Evolutionary conservation across 2,329 filamentous ascomycete species (phyloP).

Genomic region (Eutypella sp.): DNA sequence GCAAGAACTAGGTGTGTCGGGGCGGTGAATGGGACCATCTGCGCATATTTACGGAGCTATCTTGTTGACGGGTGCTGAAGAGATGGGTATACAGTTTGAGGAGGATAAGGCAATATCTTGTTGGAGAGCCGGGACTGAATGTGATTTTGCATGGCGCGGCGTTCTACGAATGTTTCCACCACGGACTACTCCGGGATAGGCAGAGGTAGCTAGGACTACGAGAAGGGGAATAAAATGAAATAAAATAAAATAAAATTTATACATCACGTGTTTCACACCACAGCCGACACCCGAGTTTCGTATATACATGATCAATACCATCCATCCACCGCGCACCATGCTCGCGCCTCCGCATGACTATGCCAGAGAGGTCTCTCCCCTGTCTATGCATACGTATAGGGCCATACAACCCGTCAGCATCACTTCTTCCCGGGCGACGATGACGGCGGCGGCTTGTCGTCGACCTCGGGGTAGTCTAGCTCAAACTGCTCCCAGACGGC

Average conservation of each 20-base stretch:
- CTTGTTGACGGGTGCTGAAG: too few relatives aligned
- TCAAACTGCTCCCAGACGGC: conserved; percentile 67
- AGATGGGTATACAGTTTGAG: background rate
- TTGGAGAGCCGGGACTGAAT: too few relatives aligned
- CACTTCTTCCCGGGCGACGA: conserved; percentile 15
- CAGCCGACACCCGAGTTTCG: background rate
- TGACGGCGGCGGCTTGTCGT: conserved; percentile 25
- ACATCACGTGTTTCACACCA: background rate
- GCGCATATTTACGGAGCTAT: background rate
- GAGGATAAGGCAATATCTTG: background rate
- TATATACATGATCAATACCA: background rate
- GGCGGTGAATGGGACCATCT: conserved; percentile 4
- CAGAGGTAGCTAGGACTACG: conserved; percentile 4
- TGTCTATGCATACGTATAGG: background rate
- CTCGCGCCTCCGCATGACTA: too few relatives aligned
- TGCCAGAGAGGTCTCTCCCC: background rate
- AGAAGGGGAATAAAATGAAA: too few relatives aligned
- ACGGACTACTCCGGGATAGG: background rate
- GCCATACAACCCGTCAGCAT: background rate
- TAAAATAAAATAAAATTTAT: too few relatives aligned
- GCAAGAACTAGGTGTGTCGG: conserved; percentile 23
- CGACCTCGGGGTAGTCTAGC: conserved; percentile 49
- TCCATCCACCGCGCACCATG: too few relatives aligned
- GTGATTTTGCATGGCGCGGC: conserved; percentile 26
- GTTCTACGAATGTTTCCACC: conserved; percentile 20